phyloP scores from a whole-genome alignment of 2,329 filamentous ascomycete genomes.

The Colletotrichum abscissum region DNA sequence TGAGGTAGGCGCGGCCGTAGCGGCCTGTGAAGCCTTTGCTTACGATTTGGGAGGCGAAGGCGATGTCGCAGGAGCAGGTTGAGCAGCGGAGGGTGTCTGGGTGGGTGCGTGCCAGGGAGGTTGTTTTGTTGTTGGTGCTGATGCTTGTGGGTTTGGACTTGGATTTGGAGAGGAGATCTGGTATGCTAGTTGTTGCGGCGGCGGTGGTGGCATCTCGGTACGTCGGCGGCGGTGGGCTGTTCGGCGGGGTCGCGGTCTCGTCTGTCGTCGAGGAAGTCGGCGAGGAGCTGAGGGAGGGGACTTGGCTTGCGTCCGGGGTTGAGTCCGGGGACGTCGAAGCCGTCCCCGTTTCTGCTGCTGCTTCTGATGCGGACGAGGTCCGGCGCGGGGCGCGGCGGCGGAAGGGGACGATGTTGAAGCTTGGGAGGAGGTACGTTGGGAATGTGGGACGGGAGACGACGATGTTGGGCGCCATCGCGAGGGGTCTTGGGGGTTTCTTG shows the following conservation, averaged over 20 bases:
- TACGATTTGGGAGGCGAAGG: slow-evolving; percentile 69
- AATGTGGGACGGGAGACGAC: slow-evolving; percentile 58
- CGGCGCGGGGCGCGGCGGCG: slow-evolving; percentile 46
- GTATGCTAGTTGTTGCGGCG: not conserved
- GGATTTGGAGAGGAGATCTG: not conserved
- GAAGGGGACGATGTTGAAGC: slow-evolving; percentile 59
- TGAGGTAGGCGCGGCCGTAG: slow-evolving; percentile 72
- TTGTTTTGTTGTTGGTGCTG: not conserved
- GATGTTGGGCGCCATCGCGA: slow-evolving; percentile 41
- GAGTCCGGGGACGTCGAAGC: slow-evolving; percentile 36
- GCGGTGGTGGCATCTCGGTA: slow-evolving; percentile 34
- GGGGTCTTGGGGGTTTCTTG: too few relatives aligned
- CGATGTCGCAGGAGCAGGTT: slow-evolving; percentile 70
- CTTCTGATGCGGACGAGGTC: slow-evolving; percentile 40
- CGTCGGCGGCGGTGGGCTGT: slow-evolving; percentile 39
- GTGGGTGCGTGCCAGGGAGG: slow-evolving; percentile 51
- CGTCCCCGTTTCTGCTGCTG: too few relatives aligned
- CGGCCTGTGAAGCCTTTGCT: slow-evolving; percentile 75
- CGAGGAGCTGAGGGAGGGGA: slow-evolving; percentile 50
- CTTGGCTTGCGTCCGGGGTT: slow-evolving; percentile 38
- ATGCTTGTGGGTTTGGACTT: not conserved
- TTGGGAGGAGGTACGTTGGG: slow-evolving; percentile 63
- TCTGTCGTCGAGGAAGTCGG: slow-evolving; percentile 48
- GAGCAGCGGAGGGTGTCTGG: slow-evolving; percentile 70
- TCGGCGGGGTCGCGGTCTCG: slow-evolving; percentile 37